These are phyloP conservation scores for Aphanomyces euteiches DNA, from an alignment of 352 stramenopile species.

Conservation along the genomic window DNA sequence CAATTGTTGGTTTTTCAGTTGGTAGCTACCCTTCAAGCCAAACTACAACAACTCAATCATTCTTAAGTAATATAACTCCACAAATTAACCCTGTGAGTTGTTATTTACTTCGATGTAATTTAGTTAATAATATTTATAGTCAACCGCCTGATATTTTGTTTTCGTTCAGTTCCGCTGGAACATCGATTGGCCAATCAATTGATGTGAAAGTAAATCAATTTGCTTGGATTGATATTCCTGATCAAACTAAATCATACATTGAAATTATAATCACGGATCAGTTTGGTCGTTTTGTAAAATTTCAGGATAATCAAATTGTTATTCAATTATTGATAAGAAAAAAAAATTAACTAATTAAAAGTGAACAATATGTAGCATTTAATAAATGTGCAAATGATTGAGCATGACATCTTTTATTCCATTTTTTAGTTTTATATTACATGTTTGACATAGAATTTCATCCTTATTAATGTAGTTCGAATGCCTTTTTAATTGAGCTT, in stretches of 20 bases:
- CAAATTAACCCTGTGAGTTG: slow-evolving; percentile 2
- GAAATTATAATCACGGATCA: slow-evolving; percentile 1
- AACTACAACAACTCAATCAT: slow-evolving; percentile 2
- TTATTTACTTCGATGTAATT: neutral
- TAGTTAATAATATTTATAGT: slow-evolving; percentile 4
- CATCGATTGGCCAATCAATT: neutral
- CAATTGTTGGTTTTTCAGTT: neutral
- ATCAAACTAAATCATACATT: slow-evolving; percentile 1
- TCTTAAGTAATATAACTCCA: neutral
- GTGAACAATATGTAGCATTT: neutral
- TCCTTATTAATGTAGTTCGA: neutral
- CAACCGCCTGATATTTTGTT: neutral
- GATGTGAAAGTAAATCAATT: neutral
- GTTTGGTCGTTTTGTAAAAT: neutral
- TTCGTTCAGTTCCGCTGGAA: neutral
- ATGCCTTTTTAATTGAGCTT: too few species aligned
- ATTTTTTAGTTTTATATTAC: neutral
- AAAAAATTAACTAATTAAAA: slow-evolving; percentile 1
- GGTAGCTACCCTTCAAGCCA: neutral
- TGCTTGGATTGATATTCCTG: neutral
- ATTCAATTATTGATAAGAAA: neutral
- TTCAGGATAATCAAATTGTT: neutral
- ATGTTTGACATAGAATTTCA: neutral
- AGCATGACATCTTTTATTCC: neutral
- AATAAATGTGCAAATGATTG: neutral